Percentiles rank a stretch among this genome's conserved stretches.
These are phyloP conservation scores for Saxispiralis lemnorum DNA, from an alignment of 495 filamentous ascomycete genomes.

Conservation along the genomic window DNA sequence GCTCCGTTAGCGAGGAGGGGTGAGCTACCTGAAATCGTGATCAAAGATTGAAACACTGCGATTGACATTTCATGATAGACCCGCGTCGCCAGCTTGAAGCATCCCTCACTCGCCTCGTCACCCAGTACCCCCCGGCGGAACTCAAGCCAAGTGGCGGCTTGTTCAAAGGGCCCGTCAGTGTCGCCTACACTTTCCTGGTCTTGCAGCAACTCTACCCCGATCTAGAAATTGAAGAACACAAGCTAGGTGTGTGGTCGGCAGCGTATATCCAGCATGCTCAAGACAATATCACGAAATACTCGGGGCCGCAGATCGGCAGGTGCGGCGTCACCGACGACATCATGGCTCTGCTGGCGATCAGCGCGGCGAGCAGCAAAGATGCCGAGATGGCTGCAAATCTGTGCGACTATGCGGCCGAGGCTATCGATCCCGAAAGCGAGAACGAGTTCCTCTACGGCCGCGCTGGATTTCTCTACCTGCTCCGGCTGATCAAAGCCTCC, in stretches of 20 bases:
- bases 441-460: constrained; percentile 44
- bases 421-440: constrained; percentile 20
- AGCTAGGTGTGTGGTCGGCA: constrained; percentile 29
- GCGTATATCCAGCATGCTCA: constrained; percentile 26
- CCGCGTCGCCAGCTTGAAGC: constrained; percentile 27
- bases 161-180: constrained; percentile 40
- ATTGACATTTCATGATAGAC: constrained; percentile 14
- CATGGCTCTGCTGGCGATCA: constrained; percentile 34
- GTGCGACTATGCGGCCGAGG: constrained; percentile 24
- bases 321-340: constrained; percentile 42
- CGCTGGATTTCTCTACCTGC: constrained; percentile 42
- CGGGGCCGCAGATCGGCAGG: constrained; percentile 22
- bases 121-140: constrained; percentile 20
- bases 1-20: constrained; percentile 12
- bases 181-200: constrained; percentile 40
- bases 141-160: constrained; percentile 31
- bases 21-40: not conserved
- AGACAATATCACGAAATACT: constrained; percentile 29
- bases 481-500: constrained; percentile 29
- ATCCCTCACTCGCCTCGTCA: constrained; percentile 26
- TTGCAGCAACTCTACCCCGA: constrained; percentile 32
- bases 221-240: constrained; percentile 27
- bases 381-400: constrained; percentile 27
- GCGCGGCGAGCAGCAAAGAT: constrained; percentile 31
- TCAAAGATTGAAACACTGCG: not conserved